Evolutionary conservation across 179 eudicot species (phyloP), one percentile per base, ranked within the genome.

Genomic region (Amaranthus tricolor): DNA sequence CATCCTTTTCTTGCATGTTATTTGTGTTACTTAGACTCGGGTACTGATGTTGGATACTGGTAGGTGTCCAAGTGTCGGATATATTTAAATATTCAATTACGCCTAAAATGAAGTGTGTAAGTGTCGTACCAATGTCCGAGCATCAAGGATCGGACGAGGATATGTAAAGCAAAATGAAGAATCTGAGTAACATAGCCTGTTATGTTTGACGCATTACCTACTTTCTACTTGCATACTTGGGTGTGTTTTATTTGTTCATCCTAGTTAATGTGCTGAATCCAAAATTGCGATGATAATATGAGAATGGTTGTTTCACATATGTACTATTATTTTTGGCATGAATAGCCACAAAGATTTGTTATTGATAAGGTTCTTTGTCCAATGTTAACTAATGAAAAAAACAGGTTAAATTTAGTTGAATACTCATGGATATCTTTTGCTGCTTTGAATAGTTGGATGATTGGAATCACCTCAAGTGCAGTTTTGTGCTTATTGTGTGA

Each of bases 261-360:
- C 53, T 12, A 14, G 77, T 78, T 78, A 58, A 16, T 57, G 48
- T 66, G 77, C 56, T 52, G 77, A 40, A 52, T 51, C 57, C 67
- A 21, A 24, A 71, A 60, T 72, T 57, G 47, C 71, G 64, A 52
- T 66, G n/a, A 50, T 50, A 49, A 31, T 31, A 31, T 17, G 9
- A 54, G 63, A 31, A 20, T 53, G 15, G 56, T 53, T 43, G 72
- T 31, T 47, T 51, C 12, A 58, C 51, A 16, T 69, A 31, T 70
- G 79, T 77, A 77, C 70, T 47, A 17, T 58, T 11, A 70, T 70
- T 7, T 2, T 57, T 31, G 31, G 59, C 48, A 62, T 24, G 14
- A 24, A 57, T 68, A 48, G 56, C 55, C 73, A 16, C 10, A 43
- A 59, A 24, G 58, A 24, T 12, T 60, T 44, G 11, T 17, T 57